Percentiles rank a stretch among this genome's conserved stretches.
Evolutionary conservation across 208 protist genomes (phyloP).

Genomic region (Trichomonas tenax): DNA sequence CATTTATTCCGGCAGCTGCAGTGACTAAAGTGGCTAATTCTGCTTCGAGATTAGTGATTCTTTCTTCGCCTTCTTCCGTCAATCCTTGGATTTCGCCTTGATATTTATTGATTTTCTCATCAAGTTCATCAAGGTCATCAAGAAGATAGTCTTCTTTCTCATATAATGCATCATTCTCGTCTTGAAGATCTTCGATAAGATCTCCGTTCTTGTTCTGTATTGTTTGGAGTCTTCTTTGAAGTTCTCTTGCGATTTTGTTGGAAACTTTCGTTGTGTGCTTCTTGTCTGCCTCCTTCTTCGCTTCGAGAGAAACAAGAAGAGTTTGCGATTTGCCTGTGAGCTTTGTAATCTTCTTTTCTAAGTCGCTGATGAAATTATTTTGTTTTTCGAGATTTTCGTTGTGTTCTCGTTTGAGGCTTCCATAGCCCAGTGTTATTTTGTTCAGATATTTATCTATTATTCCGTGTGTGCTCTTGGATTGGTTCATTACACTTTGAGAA

Average conservation of each 20-base stretch:
- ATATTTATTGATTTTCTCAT: background rate
- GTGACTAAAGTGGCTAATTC: background rate
- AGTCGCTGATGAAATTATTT: background rate
- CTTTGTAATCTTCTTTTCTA: background rate
- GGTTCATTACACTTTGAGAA: background rate
- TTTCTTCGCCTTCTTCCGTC: background rate
- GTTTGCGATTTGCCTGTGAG: background rate
- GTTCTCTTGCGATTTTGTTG: background rate
- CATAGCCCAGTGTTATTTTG: background rate
- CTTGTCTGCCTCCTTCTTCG: background rate
- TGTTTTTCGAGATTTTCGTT: background rate
- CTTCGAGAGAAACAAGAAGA: background rate
- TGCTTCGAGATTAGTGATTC: background rate
- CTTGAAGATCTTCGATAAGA: background rate
- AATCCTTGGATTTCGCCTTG: background rate
- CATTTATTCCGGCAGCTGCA: background rate
- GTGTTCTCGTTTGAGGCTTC: background rate
- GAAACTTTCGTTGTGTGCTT: background rate
- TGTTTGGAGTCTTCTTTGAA: background rate
- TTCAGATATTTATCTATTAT: background rate
- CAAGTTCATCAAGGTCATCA: background rate
- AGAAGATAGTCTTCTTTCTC: background rate
- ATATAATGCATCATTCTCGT: background rate
- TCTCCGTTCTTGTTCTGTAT: background rate
- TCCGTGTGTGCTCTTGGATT: background rate